Base-by-base conservation (phyloP, 495 filamentous ascomycete species). In the Baudoinia panamericana region DNA sequence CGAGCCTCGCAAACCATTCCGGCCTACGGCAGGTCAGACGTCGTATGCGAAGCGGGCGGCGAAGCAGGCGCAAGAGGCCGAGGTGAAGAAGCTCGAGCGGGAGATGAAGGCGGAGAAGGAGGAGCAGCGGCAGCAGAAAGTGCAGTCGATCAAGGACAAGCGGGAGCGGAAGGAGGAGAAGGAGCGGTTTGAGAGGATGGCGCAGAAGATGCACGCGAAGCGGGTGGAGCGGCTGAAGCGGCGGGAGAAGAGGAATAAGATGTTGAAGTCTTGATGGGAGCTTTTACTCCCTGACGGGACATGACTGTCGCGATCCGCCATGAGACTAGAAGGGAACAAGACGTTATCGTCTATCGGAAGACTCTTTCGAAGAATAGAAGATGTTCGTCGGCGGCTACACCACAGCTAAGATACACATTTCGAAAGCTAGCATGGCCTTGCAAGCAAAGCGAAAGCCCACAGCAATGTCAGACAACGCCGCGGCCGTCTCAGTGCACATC, bases 101-200 rank as follows among this genome's bases (percentile, higher is more conserved):
- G 86, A 94, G 56, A 77, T 97, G 77, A 94, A 90, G 63, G 82
- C 84, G 4, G 90, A 96, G 64, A 93, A 92, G 59, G 84, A 93
- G 56, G 74, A 77, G 7, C 84, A 82, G 56, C 68, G 84, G 67
- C 70, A 88, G 84, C 71, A 69, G 59, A 71, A 75, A 41, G 76
- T 90, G 40, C 70, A 82, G 55, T 67, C 70, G 13, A 81, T 96
- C 51, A 87, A 80, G 54, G 84, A 90, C 40, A 82, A 76, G 58
- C 70, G 84, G 30, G 81, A 75, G 17, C 76, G 73, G 5, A 94
- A 93, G 70, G 86, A 81, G 54, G 90, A 97, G 67, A 90, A 85
- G 63, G 84, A 80, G 47, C 72, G 92, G 27, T 96, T 83, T 57
- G 84, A 86, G 63, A 86, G 84, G 67, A 75, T 97, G 76, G 90